Evolutionary conservation across 306 rosid species (phyloP).

Genomic region (Citrullus mucosospermus): DNA sequence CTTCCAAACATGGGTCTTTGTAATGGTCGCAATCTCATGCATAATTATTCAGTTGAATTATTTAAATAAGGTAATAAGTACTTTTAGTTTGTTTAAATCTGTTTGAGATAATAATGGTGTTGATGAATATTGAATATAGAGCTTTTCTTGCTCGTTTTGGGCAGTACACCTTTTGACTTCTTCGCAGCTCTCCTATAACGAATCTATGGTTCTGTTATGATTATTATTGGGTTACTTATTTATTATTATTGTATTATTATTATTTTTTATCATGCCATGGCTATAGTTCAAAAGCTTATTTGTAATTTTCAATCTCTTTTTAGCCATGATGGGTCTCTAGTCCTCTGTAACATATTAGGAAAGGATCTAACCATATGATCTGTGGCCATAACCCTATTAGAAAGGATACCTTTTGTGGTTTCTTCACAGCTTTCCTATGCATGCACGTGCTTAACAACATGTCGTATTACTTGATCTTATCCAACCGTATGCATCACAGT

Average conservation of each 20-base stretch:
- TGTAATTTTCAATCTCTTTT: not conserved
- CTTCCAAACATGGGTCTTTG: constrained; percentile 79
- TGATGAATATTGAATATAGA: not conserved
- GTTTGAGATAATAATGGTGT: not conserved
- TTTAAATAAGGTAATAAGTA: constrained; percentile 56
- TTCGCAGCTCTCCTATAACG: not conserved
- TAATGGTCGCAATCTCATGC: constrained; percentile 59
- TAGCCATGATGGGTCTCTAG: not conserved
- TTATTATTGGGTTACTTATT: not conserved
- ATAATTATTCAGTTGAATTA: constrained; percentile 65
- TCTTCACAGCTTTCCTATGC: not conserved
- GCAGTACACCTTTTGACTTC: not conserved
- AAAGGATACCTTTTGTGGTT: not conserved
- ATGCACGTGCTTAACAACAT: not conserved
- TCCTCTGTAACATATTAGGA: not conserved
- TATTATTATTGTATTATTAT: not conserved
- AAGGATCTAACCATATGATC: not conserved
- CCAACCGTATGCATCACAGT: not conserved
- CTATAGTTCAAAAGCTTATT: not conserved
- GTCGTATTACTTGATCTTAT: not conserved
- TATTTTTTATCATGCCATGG: not conserved
- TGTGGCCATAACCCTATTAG: not conserved
- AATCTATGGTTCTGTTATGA: not conserved
- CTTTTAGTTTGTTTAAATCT: not conserved
- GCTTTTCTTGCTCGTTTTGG: not conserved